Evolutionary conservation across 345 rosid genomes (phyloP).

Genomic region (Hibiscus tridactylites): DNA sequence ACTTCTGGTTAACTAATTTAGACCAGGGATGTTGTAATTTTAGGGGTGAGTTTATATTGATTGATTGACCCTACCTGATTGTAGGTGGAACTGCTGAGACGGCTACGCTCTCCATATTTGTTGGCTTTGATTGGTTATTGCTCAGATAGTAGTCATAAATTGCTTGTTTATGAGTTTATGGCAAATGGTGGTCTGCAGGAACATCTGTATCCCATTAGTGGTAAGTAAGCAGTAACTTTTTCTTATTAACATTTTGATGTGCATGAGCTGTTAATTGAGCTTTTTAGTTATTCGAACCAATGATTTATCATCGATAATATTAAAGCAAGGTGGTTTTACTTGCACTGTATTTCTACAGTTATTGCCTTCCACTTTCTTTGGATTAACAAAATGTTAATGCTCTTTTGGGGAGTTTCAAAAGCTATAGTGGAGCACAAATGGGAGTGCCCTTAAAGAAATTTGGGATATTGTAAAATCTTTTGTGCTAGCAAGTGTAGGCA

Average conservation of each 20-base stretch:
- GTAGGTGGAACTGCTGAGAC: slow-evolving; percentile 78
- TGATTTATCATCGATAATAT: neutral
- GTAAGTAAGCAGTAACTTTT: slow-evolving; percentile 32
- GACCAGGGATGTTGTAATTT: neutral
- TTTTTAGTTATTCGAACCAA: neutral
- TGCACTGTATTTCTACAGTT: neutral
- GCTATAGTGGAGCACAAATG: neutral
- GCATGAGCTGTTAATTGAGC: neutral
- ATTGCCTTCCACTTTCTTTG: neutral
- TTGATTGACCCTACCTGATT: slow-evolving; percentile 16
- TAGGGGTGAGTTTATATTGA: slow-evolving; percentile 5
- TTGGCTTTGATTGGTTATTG: slow-evolving; percentile 78
- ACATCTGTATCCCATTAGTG: slow-evolving; percentile 58
- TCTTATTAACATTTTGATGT: neutral
- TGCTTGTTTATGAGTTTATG: slow-evolving; percentile 83
- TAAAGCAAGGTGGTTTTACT: neutral
- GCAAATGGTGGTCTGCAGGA: slow-evolving; percentile 81
- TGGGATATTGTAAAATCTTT: neutral
- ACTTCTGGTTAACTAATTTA: neutral
- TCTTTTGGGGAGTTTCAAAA: neutral
- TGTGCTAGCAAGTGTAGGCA: neutral
- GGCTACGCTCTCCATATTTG: slow-evolving; percentile 62
- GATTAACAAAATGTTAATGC: neutral
- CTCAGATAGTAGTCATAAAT: slow-evolving; percentile 47
- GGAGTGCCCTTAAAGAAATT: neutral